Evolutionary conservation across 768 basidiomycete genomes (phyloP).

Genomic region (Lactarius deliciosus): DNA sequence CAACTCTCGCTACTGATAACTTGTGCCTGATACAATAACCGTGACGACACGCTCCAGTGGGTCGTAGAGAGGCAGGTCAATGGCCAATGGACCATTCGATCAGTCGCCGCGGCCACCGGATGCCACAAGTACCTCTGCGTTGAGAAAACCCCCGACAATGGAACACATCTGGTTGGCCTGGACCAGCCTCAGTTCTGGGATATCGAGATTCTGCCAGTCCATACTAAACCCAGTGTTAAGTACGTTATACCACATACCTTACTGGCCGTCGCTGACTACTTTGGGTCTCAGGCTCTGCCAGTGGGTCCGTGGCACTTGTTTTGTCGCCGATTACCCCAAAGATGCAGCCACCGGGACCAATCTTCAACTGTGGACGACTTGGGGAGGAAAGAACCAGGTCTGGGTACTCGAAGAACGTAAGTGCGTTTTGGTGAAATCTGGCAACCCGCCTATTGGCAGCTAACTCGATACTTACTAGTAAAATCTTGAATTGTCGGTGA

Average conservation of each 20-base stretch:
- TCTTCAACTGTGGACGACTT: background rate
- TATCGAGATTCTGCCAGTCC: background rate
- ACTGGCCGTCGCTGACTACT: background rate
- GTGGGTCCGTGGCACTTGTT: background rate
- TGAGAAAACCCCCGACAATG: background rate
- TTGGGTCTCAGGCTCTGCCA: background rate
- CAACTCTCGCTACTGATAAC: background rate
- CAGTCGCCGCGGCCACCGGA: background rate
- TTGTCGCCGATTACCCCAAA: background rate
- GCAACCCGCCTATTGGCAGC: no score
- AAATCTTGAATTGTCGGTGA: no score
- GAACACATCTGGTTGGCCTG: background rate
- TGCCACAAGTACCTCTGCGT: background rate
- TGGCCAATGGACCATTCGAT: background rate
- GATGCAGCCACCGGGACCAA: background rate
- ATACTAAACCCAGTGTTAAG: background rate
- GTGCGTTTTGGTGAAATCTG: background rate
- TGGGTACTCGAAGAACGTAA: conserved; percentile 7
- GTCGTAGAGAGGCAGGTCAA: background rate
- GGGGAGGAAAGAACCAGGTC: background rate
- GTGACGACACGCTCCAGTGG: background rate
- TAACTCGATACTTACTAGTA: no score
- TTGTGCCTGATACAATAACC: background rate
- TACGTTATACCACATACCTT: background rate
- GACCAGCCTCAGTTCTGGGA: background rate